A percentile compares a stretch with the other conserved stretches of the same genome.
Conservation (phyloP, 345 rosid genomes). For the Carallia brachiata region DNA sequence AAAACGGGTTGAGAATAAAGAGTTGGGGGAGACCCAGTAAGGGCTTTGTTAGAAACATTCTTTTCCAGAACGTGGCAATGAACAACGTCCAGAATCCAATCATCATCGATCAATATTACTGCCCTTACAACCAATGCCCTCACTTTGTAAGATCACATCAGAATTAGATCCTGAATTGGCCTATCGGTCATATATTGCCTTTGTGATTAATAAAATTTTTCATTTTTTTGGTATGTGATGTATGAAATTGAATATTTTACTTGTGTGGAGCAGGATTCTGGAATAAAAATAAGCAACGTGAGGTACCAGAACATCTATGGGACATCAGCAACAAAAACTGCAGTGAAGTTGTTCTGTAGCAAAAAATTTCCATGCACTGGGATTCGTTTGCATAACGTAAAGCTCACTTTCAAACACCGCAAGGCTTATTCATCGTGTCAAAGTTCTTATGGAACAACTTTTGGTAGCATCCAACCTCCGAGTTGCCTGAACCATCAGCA, state of each 20-base stretch:
- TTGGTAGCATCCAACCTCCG: neutral
- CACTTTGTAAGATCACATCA: neutral
- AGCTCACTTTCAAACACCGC: constrained; percentile 3
- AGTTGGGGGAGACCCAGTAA: constrained; percentile 11
- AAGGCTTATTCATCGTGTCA: constrained; percentile 11
- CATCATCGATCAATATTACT: constrained; percentile 8
- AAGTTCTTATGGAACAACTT: constrained; percentile 11
- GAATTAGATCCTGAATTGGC: neutral
- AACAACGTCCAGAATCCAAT: constrained; percentile 10
- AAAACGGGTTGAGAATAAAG: constrained; percentile 10
- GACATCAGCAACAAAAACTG: constrained; percentile 35
- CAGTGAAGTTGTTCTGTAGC: constrained; percentile 32
- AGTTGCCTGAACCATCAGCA: neutral
- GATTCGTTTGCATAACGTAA: constrained; percentile 20
- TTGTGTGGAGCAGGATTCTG: constrained; percentile 25
- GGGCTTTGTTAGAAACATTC: neutral
- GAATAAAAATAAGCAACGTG: constrained; percentile 32
- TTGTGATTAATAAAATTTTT: too few relatives aligned
- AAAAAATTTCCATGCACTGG: constrained; percentile 26
- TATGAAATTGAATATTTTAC: neutral
- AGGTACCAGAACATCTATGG: constrained; percentile 30
- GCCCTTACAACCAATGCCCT: constrained; percentile 6
- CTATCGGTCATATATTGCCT: neutral
- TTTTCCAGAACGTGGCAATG: constrained; percentile 1
- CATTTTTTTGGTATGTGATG: too few relatives aligned